phyloP scores from a whole-genome alignment of 2,329 filamentous ascomycete genomes.

The Xylariaceae sp. region DNA sequence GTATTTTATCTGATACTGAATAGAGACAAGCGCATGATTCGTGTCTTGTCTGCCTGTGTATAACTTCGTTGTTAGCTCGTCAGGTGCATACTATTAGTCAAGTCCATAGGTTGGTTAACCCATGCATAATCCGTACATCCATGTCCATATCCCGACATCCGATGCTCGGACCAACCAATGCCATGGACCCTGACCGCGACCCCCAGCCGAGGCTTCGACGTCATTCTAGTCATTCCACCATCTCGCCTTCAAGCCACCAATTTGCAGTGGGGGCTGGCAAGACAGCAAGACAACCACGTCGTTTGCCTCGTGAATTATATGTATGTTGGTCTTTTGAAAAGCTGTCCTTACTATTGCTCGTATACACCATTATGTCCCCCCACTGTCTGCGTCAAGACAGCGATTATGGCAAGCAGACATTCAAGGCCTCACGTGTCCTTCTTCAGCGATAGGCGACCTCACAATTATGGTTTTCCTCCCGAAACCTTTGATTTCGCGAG shows the following conservation, averaged over 20 bases:
- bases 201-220: slow-evolving; percentile 8
- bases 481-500: slow-evolving; percentile 68
- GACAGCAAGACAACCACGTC: neutral
- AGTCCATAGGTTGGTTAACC: no score
- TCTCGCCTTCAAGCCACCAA: neutral
- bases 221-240: slow-evolving; percentile 16
- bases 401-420: slow-evolving; percentile 32
- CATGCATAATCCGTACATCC: no score
- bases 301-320: neutral
- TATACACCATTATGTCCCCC: slow-evolving; percentile 20
- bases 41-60: no score
- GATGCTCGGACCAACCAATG: slow-evolving; percentile 6
- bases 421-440: slow-evolving; percentile 28
- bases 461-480: slow-evolving; percentile 59
- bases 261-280: neutral
- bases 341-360: neutral
- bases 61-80: no score
- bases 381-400: slow-evolving; percentile 7
- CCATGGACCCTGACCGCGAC: neutral
- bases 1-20: no score
- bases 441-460: slow-evolving; percentile 30
- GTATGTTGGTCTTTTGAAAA: neutral
- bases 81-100: no score
- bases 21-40: no score
- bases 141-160: no score